Percentiles rank a stretch among this genome's conserved stretches.
Conservation (phyloP, 306 rosid species). For the Pterocarpus macrocarpus region DNA sequence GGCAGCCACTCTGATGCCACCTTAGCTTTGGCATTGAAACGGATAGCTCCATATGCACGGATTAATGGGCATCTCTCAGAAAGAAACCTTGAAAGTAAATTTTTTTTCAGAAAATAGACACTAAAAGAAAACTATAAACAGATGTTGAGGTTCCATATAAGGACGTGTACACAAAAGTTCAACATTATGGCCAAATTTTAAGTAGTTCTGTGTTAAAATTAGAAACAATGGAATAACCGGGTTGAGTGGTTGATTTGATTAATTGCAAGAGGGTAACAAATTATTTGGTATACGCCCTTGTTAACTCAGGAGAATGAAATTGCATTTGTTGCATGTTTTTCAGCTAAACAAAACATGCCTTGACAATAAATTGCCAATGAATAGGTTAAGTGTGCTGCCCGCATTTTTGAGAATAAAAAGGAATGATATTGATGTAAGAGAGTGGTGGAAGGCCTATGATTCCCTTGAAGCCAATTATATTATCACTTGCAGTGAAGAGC, state of each 20-base stretch:
- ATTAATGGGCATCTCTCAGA: constrained; percentile 81
- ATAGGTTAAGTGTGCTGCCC: too few relatives aligned
- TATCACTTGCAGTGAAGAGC: too few relatives aligned
- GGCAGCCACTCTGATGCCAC: constrained; percentile 86
- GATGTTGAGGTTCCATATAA: constrained; percentile 6
- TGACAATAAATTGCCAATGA: too few relatives aligned
- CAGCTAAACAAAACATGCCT: too few relatives aligned
- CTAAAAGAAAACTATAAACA: neutral
- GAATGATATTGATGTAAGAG: too few relatives aligned
- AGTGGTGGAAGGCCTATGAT: too few relatives aligned
- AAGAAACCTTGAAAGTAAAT: constrained; percentile 69
- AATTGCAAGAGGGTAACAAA: neutral
- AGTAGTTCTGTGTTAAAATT: neutral
- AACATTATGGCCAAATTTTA: neutral
- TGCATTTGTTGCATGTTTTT: too few relatives aligned
- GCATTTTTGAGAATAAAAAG: too few relatives aligned
- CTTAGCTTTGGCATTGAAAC: constrained; percentile 73
- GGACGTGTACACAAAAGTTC: neutral
- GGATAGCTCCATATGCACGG: constrained; percentile 92
- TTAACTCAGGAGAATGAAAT: neutral
- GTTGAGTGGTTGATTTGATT: neutral
- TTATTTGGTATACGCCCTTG: neutral
- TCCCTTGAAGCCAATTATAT: too few relatives aligned
- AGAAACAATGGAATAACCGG: neutral
- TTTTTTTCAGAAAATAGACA: neutral